Base-by-base conservation (phyloP, 176 grass and related monocot species). In the Saccharum officinarum region DNA sequence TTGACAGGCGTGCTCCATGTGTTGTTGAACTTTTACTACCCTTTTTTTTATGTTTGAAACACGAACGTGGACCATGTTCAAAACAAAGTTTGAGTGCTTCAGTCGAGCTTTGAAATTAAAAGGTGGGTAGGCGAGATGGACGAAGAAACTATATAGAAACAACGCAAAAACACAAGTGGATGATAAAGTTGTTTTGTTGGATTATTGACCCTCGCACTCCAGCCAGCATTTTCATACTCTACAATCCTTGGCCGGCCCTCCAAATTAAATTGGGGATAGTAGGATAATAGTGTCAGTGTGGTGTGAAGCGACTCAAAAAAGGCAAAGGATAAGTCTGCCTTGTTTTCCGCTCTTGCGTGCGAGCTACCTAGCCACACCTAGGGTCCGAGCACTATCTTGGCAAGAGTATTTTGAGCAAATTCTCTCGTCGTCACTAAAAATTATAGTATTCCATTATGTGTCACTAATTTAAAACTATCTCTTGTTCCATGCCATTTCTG, bases 111-210 rank as follows among this genome's bases (percentile, higher is more conserved):
- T 63, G 33, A 10, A 75, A 40, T 50, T 25, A 15, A 44, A 40
- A 67, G 12, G 23, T 23, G 25, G 70, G 85, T 45, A 68, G 59
- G 85, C 59, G 45, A 81, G 44, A 67, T 42, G 44, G 5, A 37
- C 3, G 5, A 14, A 71, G 65, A 33, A 71, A 79, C 0, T 41
- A 23, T 14, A 59, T 5, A 26, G 45, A 17, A 25, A 1, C 5
- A 52, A 22, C 15, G 42, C 20, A 20, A 22, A 4, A 36, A 16
- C 76, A 16, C 76, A 63, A 65, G 23, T 8, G 49, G 5, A 26
- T 0, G 57, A 49, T 57, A 33, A 55, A 11, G 39, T 64, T 68
- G 46, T 66, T 10, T 57, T 57, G 54, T 57, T 57, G 20, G 54
- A n/a, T 50, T 31, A 42, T 74, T 52, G 25, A 2, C 68, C 26